Evolutionary conservation across 2,329 filamentous ascomycete species (phyloP).

Genomic region (Grosmannia clavigera): DNA sequence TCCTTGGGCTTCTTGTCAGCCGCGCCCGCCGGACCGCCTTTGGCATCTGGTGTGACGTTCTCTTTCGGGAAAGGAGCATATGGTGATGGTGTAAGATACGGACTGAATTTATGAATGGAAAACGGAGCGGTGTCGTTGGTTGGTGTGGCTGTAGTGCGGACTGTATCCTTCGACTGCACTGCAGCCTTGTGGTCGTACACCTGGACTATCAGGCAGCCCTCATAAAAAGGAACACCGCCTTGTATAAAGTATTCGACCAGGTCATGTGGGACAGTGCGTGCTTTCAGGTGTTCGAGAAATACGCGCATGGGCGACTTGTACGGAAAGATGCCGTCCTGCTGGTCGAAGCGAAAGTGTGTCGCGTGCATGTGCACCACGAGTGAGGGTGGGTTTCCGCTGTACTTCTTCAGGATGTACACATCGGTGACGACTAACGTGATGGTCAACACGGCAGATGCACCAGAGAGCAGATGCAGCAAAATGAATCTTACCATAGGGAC

Average conservation of each 20-base stretch:
- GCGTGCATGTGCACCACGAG: constrained; percentile 76
- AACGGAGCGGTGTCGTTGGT: constrained; percentile 55
- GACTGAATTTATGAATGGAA: constrained; percentile 87
- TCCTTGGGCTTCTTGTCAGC: constrained; percentile 24
- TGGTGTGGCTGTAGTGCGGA: constrained; percentile 38
- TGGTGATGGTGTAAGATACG: constrained; percentile 79
- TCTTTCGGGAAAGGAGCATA: constrained; percentile 63
- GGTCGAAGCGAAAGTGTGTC: constrained; percentile 82
- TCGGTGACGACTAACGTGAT: constrained; percentile 56
- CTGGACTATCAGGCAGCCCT: constrained; percentile 88
- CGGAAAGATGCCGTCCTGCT: constrained; percentile 81
- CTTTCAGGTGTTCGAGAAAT: constrained; percentile 63
- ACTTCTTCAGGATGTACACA: constrained; percentile 73
- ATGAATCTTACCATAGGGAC: constrained; percentile 36
- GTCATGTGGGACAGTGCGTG: constrained; percentile 76
- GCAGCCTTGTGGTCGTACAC: constrained; percentile 75
- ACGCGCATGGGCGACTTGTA: constrained; percentile 88
- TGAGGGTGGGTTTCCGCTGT: constrained; percentile 54
- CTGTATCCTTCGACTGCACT: constrained; percentile 44
- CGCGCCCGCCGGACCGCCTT: constrained; percentile 2
- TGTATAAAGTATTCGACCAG: constrained; percentile 67
- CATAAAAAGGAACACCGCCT: constrained; percentile 70
- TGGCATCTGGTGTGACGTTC: constrained; percentile 17
- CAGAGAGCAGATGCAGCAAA: background rate
- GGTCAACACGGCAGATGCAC: background rate